Base-by-base conservation (phyloP, 257 asterid genomes). In the Solanum medicagineum region DNA sequence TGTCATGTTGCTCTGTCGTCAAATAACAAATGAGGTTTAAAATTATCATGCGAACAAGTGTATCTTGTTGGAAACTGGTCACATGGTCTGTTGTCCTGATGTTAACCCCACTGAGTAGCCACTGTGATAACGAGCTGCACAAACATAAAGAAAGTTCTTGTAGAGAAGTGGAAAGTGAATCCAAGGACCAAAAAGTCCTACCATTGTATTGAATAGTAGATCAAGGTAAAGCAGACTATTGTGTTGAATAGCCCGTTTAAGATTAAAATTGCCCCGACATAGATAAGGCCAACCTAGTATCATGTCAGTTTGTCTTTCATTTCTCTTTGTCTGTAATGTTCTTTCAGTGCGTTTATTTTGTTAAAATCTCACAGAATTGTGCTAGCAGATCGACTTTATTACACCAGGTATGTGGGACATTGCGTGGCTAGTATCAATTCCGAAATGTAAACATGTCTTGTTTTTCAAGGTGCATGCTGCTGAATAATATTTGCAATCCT, bases 151-250 rank as follows among this genome's bases (percentile, higher is more conserved):
- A 94, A 93, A 87, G 88, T 95, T 10, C 88, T 95, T 8, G 97
- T 95, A 6, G 98, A 94, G 92, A 93, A 92, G 89, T 86, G 90
- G 89, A 95, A 95, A 90, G 99, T 94, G 51, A 94, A 92, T 86
- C 82, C 88, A 24, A 89, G 98, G 90, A 94, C 97, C 69, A 89
- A 90, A 87, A 86, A 98, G 85, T 92, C 89, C 86, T 93, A 92
- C 90, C 98, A 92, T 1, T 93, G 95, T 55, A 87, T 94, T 4
- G 97, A 95, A 84, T 95, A 93, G 66, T 92, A 90, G 87, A 40
- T 24, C 83, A 53, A 29, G 11, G 65, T 32, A 79, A 10, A 53
- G 15, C 65, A 79, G 83, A 79, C 49, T 10, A 16, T 51, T 24
- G 47, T 17, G 26, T 9, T 51, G 7, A 44, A 26, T 79, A 53